Conservation (phyloP, 805 yeast species). For the Tetrapisispora nanseiensis region DNA sequence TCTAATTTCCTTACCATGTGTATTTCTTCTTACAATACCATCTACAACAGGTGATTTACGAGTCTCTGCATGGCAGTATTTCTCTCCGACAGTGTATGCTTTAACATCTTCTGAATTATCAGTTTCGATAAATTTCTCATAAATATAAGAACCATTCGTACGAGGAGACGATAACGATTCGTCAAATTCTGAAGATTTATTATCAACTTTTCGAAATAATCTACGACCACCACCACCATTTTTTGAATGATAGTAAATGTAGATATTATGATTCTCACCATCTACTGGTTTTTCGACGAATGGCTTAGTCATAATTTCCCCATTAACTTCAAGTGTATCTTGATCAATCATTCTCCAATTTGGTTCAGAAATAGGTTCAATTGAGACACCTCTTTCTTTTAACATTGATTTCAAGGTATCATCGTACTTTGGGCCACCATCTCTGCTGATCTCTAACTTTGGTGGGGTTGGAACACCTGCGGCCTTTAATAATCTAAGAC, state of each 20-base stretch:
- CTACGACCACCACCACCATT: constrained; percentile 98
- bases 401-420: constrained; percentile 54
- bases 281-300: constrained; percentile 98
- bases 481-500: constrained; percentile 65
- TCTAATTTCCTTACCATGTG: constrained; percentile 94
- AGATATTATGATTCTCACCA: constrained; percentile 96
- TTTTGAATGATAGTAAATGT: constrained; percentile 76
- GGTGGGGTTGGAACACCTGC: constrained; percentile 85
- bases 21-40: constrained; percentile 93
- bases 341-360: constrained; percentile 81
- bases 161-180: constrained; percentile 66
- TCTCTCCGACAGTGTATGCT: constrained; percentile 91
- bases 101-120: constrained; percentile 97
- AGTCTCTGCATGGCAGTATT: constrained; percentile 94
- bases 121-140: constrained; percentile 94
- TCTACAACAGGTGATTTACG: constrained; percentile 99
- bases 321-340: constrained; percentile 71
- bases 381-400: constrained; percentile 47
- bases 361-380: constrained; percentile 47
- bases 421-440: constrained; percentile 89
- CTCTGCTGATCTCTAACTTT: constrained; percentile 82
- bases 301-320: constrained; percentile 67
- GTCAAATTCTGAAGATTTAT: constrained; percentile 93
- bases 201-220: constrained; percentile 89
- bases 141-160: constrained; percentile 82